Percentiles rank a stretch among this genome's conserved stretches.
Evolutionary conservation across 1,284 basidiomycete genomes (phyloP).

Genomic region (Trametes polyzona): DNA sequence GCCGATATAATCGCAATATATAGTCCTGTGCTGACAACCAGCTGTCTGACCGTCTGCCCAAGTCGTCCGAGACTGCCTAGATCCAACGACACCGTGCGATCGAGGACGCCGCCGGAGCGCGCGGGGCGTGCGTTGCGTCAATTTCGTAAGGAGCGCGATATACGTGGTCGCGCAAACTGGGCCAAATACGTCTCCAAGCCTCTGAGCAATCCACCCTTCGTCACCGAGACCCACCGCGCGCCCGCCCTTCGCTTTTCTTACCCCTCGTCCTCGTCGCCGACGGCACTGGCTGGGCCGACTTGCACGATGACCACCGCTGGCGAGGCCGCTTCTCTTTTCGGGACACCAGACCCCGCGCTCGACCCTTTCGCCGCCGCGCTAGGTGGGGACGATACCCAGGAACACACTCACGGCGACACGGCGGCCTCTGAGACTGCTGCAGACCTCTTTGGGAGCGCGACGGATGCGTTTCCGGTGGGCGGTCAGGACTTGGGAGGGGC

Average conservation of each 20-base stretch:
- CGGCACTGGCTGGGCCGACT: constrained; percentile 23
- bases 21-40: constrained; percentile 2
- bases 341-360: constrained; percentile 55
- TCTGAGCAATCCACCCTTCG: constrained; percentile 12
- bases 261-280: constrained; percentile 12
- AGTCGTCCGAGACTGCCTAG: background rate
- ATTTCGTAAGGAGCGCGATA: constrained; percentile 13
- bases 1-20: constrained; percentile 25
- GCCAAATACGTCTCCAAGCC: constrained; percentile 26
- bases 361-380: constrained; percentile 68
- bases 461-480: constrained; percentile 22
- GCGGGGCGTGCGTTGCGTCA: constrained; percentile 14
- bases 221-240: constrained; percentile 17
- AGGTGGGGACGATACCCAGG: constrained; percentile 42
- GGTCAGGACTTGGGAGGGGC: constrained; percentile 18
- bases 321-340: constrained; percentile 80
- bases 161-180: constrained; percentile 28
- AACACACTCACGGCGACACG: constrained; percentile 17
- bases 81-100: background rate
- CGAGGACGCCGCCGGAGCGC: constrained; percentile 11
- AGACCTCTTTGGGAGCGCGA: constrained; percentile 30
- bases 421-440: constrained; percentile 22
- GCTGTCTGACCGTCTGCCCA: background rate
- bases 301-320: constrained; percentile 63
- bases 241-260: constrained; percentile 1